A percentile compares a stretch with the other conserved stretches of the same genome.
Conservation (phyloP, 2,329 filamentous ascomycete species). For the Microdochium trichocladiopsis region DNA sequence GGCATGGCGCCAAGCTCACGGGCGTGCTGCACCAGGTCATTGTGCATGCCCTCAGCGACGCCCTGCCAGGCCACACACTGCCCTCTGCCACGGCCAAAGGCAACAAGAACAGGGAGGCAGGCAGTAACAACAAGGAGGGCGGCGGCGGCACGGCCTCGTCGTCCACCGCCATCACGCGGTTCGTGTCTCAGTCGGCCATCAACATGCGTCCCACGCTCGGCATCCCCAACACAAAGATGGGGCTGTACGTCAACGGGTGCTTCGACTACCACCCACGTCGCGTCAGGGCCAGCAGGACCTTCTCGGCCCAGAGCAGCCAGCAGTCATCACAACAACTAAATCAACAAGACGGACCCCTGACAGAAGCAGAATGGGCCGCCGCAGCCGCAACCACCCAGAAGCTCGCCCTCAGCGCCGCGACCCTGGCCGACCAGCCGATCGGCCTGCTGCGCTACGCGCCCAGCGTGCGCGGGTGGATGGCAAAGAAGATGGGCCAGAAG, state of each 20-base stretch:
- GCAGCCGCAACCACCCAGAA: constrained; percentile 20
- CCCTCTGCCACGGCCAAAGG: no score
- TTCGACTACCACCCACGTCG: constrained; percentile 15
- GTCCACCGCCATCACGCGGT: constrained; percentile 14
- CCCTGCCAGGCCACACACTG: constrained; percentile 9
- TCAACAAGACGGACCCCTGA: background rate
- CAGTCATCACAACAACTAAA: no score
- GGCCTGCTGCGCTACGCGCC: constrained; percentile 32
- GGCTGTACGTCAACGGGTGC: constrained; percentile 20
- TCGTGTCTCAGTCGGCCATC: constrained; percentile 29
- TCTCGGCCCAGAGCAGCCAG: no score
- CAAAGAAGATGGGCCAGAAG: constrained; percentile 25
- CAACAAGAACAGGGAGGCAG: background rate
- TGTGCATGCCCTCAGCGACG: constrained; percentile 24
- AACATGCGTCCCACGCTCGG: constrained; percentile 28
- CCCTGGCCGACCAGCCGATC: constrained; percentile 19
- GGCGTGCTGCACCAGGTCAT: constrained; percentile 30
- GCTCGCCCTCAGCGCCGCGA: constrained; percentile 21
- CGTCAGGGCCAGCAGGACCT: no score
- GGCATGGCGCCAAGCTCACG: constrained; percentile 29
- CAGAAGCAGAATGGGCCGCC: constrained; percentile 22
- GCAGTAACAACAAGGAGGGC: background rate
- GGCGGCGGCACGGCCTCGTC: background rate
- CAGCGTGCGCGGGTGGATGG: constrained; percentile 29
- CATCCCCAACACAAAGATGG: constrained; percentile 21